phyloP scores from a whole-genome alignment of 768 basidiomycete species.

The Termitomyces sp. region DNA sequence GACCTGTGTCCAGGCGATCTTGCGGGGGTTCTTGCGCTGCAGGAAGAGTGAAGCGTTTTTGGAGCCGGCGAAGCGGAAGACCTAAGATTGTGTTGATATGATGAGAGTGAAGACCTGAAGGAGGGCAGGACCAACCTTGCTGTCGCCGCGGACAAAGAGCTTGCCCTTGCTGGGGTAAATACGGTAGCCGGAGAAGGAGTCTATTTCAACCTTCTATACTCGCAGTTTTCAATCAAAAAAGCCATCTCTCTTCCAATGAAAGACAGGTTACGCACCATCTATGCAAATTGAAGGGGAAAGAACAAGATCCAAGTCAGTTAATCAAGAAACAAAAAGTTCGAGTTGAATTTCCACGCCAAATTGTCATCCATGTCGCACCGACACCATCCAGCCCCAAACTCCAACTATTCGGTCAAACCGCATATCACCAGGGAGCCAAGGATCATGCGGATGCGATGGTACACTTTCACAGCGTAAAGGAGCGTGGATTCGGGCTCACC shows the following conservation, averaged over 20 bases:
- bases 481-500: conserved; percentile 48
- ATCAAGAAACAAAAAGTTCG: conserved; percentile 8
- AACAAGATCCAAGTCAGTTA: conserved; percentile 13
- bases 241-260: background rate
- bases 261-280: conserved; percentile 40
- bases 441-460: conserved; percentile 17
- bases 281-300: conserved; percentile 14
- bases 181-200: conserved; percentile 94
- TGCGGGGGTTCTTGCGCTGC: conserved; percentile 99
- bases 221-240: conserved; percentile 21
- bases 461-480: conserved; percentile 12
- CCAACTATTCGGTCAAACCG: conserved; percentile 18
- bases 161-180: conserved; percentile 99
- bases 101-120: background rate
- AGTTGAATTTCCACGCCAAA: conserved; percentile 9
- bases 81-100: conserved; percentile 42
- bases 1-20: conserved; percentile 95
- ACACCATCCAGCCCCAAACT: conserved; percentile 42
- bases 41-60: conserved; percentile 97
- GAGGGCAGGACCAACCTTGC: conserved; percentile 65
- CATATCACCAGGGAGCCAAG: conserved; percentile 18
- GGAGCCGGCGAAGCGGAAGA: conserved; percentile 92
- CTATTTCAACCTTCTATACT: conserved; percentile 93
- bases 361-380: conserved; percentile 35
- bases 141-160: conserved; percentile 93